Conservation (phyloP, 306 rosid genomes). For the Crataegus laevigata region DNA sequence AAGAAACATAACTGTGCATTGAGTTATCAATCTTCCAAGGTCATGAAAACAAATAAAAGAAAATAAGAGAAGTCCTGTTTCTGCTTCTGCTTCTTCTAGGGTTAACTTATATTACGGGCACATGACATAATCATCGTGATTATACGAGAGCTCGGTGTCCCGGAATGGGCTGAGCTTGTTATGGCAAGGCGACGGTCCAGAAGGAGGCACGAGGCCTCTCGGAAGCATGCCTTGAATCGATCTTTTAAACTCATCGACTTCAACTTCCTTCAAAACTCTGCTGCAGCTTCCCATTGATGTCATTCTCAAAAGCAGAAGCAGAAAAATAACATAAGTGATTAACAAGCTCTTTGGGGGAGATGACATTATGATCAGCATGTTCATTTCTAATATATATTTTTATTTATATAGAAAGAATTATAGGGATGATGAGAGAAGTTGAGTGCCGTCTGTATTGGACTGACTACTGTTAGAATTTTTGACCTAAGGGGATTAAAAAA, state of each 20-base stretch:
- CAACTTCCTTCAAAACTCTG: conserved; percentile 16
- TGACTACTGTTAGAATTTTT: not conserved
- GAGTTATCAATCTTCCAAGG: not conserved
- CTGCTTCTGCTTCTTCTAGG: not conserved
- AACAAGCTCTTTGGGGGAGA: not conserved
- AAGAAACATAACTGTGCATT: not conserved
- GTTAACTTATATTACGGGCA: conserved; percentile 37
- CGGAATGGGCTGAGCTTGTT: conserved; percentile 38
- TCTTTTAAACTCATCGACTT: conserved; percentile 14
- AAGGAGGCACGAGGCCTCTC: conserved; percentile 66
- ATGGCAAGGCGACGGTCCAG: conserved; percentile 70
- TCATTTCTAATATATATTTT: not conserved
- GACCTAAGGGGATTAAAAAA: not conserved
- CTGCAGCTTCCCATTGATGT: conserved; percentile 28
- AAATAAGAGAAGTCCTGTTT: not conserved
- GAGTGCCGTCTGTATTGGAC: conserved; percentile 18
- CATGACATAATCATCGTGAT: conserved; percentile 20
- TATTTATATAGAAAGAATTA: not conserved
- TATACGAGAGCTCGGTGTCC: conserved; percentile 12
- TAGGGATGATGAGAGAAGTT: not conserved
- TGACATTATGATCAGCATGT: not conserved
- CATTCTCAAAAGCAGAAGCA: conserved; percentile 20
- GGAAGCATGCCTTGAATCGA: conserved; percentile 32
- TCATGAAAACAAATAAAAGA: not conserved
- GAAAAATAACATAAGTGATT: not conserved